Percentiles rank a stretch among this genome's conserved stretches.
Conservation (phyloP, 805 yeast genomes). For the Hyphopichia homilentoma region DNA sequence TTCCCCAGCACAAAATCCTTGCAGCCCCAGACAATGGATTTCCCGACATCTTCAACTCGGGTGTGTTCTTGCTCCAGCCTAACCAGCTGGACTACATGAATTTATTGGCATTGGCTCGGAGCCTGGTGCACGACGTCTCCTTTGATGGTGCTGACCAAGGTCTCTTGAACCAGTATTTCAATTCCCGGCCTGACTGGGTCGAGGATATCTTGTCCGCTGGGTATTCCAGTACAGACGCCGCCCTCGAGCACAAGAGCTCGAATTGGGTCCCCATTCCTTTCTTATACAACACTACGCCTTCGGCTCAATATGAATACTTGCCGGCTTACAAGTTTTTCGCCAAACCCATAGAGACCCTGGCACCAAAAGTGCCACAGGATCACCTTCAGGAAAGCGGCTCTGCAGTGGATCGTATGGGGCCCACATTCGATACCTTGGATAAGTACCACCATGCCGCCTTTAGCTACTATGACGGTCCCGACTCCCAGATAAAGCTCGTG, state of each 20-base stretch:
- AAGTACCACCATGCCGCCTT: slow-evolving; percentile 19
- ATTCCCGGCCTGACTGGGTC: slow-evolving; percentile 40
- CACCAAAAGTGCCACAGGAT: background rate
- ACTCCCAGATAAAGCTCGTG: slow-evolving; percentile 43
- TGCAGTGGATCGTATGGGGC: background rate
- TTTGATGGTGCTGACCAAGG: slow-evolving; percentile 97
- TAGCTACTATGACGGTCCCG: slow-evolving; percentile 9
- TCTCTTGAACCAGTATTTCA: slow-evolving; percentile 71
- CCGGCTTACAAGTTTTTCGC: slow-evolving; percentile 64
- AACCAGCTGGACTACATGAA: slow-evolving; percentile 34
- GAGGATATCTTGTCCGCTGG: slow-evolving; percentile 4
- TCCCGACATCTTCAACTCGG: slow-evolving; percentile 88
- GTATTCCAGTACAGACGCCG: slow-evolving; percentile 2
- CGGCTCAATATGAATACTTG: slow-evolving; percentile 59
- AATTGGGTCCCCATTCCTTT: slow-evolving; percentile 78
- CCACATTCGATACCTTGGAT: slow-evolving; percentile 8
- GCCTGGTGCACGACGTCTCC: slow-evolving; percentile 17
- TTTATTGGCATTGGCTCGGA: slow-evolving; percentile 28
- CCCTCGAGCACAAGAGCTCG: slow-evolving; percentile 6
- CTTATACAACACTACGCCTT: slow-evolving; percentile 74
- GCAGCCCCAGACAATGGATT: slow-evolving; percentile 86
- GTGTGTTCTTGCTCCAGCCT: slow-evolving; percentile 64
- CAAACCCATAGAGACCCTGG: background rate
- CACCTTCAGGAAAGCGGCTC: background rate
- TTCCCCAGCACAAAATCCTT: slow-evolving; percentile 22